Evolutionary conservation across 345 rosid species (phyloP).

Genomic region (Nasturtium officinale): DNA sequence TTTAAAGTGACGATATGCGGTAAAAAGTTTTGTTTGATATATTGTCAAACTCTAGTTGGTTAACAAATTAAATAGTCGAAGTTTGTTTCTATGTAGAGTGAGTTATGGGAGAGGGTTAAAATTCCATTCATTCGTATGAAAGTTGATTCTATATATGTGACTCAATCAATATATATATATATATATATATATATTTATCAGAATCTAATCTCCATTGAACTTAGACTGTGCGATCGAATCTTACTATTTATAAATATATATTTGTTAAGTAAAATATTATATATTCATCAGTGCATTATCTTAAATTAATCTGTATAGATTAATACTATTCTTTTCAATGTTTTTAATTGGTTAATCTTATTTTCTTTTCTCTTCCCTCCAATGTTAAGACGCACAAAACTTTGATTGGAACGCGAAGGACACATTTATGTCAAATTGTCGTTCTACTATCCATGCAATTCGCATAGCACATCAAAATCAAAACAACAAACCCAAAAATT

Average conservation of each 20-base stretch:
- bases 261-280: not conserved
- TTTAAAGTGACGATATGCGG: not conserved
- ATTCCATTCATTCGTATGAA: not conserved
- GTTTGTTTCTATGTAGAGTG: not conserved
- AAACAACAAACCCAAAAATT: not conserved
- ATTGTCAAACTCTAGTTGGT: conserved; percentile 19
- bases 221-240: conserved; percentile 30
- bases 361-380: not conserved
- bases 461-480: not conserved
- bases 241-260: no score
- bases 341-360: not conserved
- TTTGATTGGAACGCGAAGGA: not conserved
- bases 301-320: not conserved
- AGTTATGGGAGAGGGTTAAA: not conserved
- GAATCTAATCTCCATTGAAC: conserved; percentile 31
- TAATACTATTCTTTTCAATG: not conserved
- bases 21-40: not conserved
- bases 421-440: not conserved
- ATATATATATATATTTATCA: not conserved
- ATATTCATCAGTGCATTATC: conserved; percentile 16
- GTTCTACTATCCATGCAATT: not conserved
- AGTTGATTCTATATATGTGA: conserved; percentile 24
- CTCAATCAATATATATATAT: conserved; percentile 11
- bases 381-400: not conserved
- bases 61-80: conserved; percentile 20